These are phyloP conservation scores for Chlorokybus atmophyticus DNA, from an alignment of 139 green algal genomes.

Conservation along the genomic window DNA sequence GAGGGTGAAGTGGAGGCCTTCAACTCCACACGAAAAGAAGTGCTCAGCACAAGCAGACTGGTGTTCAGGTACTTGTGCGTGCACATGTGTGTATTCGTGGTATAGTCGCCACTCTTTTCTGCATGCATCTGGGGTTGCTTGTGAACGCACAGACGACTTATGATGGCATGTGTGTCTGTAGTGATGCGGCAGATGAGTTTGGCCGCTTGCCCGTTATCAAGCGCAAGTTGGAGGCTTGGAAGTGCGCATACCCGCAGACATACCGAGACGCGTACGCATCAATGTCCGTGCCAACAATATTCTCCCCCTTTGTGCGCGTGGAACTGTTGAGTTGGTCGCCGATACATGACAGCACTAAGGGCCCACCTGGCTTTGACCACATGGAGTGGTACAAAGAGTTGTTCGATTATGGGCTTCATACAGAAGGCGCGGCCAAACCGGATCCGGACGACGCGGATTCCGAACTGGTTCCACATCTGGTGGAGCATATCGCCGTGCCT, in stretches of 20 bases:
- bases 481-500: conserved; percentile 52
- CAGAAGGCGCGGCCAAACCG: conserved; percentile 11
- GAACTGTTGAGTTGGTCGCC: conserved; percentile 86
- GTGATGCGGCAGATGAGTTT: conserved; percentile 67
- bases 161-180: no score
- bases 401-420: conserved; percentile 82
- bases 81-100: no score
- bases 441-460: conserved; percentile 46
- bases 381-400: conserved; percentile 44
- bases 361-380: no score
- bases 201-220: conserved; percentile 45
- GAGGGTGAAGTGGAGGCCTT: conserved; percentile 43
- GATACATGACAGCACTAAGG: no score
- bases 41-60: conserved; percentile 38
- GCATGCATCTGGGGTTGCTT: no score
- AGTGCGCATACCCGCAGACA: conserved; percentile 38
- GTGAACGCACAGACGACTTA: no score
- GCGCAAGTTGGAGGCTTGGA: conserved; percentile 48
- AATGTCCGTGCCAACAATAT: conserved; percentile 59
- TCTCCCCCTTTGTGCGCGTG: conserved; percentile 82
- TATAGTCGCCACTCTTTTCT: no score
- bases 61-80: no score
- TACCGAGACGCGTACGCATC: conserved; percentile 72
- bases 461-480: conserved; percentile 62
- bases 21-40: conserved; percentile 37